Percentiles rank a stretch among this genome's conserved stretches.
Conservation (phyloP, 2,329 filamentous ascomycete genomes). For the Cordyceps cateniannulata region DNA sequence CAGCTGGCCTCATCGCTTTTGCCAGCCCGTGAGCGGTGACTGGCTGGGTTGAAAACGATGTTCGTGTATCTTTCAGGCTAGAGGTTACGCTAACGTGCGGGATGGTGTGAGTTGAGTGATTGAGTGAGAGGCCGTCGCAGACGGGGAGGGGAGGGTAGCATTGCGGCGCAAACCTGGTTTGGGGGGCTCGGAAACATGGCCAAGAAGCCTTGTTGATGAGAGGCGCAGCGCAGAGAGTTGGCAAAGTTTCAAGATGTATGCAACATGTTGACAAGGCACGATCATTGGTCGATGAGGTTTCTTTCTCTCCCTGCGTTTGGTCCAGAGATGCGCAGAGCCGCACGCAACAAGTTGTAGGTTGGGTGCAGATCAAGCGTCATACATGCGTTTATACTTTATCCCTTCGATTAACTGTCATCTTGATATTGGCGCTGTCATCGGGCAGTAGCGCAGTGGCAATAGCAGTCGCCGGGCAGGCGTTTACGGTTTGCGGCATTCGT, state of each 20-base stretch:
- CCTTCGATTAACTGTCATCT: constrained; percentile 5
- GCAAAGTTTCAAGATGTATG: neutral
- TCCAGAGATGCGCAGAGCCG: neutral
- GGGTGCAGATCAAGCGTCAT: constrained; percentile 9
- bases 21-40: neutral
- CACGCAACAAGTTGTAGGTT: neutral
- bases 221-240: neutral
- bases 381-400: neutral
- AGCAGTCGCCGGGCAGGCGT: too few relatives aligned
- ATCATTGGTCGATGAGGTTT: too few relatives aligned
- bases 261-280: neutral
- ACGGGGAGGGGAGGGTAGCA: neutral
- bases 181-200: neutral
- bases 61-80: neutral
- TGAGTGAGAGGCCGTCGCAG: neutral
- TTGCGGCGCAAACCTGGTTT: neutral
- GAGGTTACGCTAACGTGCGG: neutral
- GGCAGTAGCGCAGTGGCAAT: neutral
- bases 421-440: neutral
- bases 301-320: neutral
- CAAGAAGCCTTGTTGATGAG: neutral
- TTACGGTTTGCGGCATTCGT: too few relatives aligned
- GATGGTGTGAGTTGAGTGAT: neutral
- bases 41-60: neutral
- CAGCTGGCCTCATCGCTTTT: constrained; percentile 1